phyloP scores from a whole-genome alignment of 768 basidiomycete species.

The Lyophyllum shimeji region DNA sequence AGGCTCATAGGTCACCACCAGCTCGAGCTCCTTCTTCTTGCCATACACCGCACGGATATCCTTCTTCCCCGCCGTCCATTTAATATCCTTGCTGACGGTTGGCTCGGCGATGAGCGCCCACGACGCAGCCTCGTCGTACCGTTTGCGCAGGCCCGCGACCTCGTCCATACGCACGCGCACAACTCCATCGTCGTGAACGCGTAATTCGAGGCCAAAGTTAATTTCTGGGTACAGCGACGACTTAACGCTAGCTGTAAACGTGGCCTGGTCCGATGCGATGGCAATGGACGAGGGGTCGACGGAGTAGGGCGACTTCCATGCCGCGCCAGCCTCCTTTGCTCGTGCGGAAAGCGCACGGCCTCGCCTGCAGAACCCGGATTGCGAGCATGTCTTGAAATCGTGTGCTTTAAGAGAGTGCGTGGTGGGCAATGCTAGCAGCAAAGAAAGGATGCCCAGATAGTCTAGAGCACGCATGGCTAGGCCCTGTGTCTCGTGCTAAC shows the following conservation, averaged over 20 bases:
- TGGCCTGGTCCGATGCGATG: conserved; percentile 50
- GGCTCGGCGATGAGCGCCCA: conserved; percentile 88
- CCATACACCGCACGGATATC: conserved; percentile 68
- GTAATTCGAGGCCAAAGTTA: conserved; percentile 78
- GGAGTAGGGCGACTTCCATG: conserved; percentile 89
- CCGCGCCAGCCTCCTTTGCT: conserved; percentile 51
- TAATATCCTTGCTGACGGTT: conserved; percentile 51
- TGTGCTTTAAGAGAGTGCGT: conserved; percentile 66
- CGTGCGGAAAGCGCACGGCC: conserved; percentile 82
- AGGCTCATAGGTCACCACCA: conserved; percentile 74
- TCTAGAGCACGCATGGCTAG: conserved; percentile 34
- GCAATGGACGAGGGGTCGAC: conserved; percentile 58
- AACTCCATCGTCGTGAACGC: conserved; percentile 85
- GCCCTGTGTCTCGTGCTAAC: conserved; percentile 2
- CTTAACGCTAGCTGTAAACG: conserved; percentile 74
- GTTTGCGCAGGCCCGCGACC: conserved; percentile 69
- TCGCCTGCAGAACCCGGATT: conserved; percentile 88
- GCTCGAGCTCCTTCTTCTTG: conserved; percentile 56
- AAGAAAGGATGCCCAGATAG: conserved; percentile 33
- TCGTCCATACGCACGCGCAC: conserved; percentile 95
- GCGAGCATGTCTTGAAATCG: conserved; percentile 95
- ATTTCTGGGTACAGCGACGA: conserved; percentile 83
- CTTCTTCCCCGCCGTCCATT: conserved; percentile 67
- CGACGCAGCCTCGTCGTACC: conserved; percentile 88
- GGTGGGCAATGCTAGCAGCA: conserved; percentile 33